Base-by-base conservation (phyloP, 306 rosid genomes). In the Phaseolus lunatus region DNA sequence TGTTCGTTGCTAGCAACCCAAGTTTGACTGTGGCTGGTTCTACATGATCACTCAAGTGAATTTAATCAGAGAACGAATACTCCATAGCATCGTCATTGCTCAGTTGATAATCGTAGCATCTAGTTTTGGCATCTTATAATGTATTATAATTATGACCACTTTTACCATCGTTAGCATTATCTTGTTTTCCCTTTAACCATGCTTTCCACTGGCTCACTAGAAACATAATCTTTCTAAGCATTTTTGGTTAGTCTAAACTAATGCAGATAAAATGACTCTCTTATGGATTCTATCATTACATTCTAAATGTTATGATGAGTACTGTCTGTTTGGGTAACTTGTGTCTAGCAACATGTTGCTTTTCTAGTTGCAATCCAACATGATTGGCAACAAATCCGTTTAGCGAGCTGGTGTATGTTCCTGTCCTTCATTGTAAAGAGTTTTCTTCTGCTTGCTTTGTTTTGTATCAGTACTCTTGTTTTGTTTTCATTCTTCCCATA, bases 221-320 rank as follows among this genome's bases (percentile, higher is more conserved):
- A 41, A 52, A 53, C 19, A 1, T 63, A 61, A 50, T 70, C 61
- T 49, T 16, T 67, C 33, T 19, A 41, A 27, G 50, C 47, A n/a
- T 31, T 31, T 58, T 67, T 24, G 1, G 19, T 3, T 43, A 9
- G 43, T 67, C 56, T 47, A 31, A 67, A 53, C 18, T 53, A 65
- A 44, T 44, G 37, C 65, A 54, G 63, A n/a, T n/a, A n/a, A n/a
- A n/a, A n/a, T n/a, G n/a, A n/a, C n/a, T n/a, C 63, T 9, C 29
- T 26, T 22, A 33, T 49, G 59, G 14, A n/a, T 63, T 59, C 56
- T 76, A 50, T 62, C 27, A 35, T 75, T 31, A 27, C 29, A 48
- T 39, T 75, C 44, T 59, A 29, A 70, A 29, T 58, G 16, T 22
- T 24, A 37, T 74, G 73, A 48, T 67, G 73, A 62, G 66, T 70